Evolutionary conservation across 2,329 filamentous ascomycete genomes (phyloP).

Genomic region (Hypoxylon sp.): DNA sequence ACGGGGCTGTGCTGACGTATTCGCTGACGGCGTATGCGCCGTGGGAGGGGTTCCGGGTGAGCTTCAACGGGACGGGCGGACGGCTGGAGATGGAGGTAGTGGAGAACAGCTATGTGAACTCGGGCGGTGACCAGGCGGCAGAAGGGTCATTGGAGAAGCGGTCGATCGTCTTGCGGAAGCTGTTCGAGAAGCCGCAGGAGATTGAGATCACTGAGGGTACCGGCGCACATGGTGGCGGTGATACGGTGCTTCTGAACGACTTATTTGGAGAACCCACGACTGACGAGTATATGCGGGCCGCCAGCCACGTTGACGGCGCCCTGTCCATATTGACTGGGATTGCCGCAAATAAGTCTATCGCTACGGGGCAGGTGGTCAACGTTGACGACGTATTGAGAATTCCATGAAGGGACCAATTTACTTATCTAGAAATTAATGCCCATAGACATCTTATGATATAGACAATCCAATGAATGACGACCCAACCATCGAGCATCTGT

Average conservation of each 20-base stretch:
- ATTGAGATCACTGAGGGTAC: conserved; percentile 66
- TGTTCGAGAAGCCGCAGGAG: conserved; percentile 71
- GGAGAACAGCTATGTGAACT: conserved; percentile 74
- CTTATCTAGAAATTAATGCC: conserved; percentile 9
- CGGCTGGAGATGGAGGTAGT: conserved; percentile 74
- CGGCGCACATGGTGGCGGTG: conserved; percentile 73
- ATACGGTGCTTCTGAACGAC: conserved; percentile 70
- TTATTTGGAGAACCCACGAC: conserved; percentile 68
- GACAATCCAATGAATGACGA: conserved; percentile 1
- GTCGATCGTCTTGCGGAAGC: conserved; percentile 64
- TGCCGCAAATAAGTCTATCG: conserved; percentile 71
- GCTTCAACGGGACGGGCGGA: conserved; percentile 71
- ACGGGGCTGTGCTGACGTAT: conserved; percentile 71
- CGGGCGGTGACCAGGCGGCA: conserved; percentile 69
- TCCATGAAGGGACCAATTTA: conserved; percentile 46
- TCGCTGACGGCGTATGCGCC: conserved; percentile 73
- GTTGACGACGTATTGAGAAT: conserved; percentile 66
- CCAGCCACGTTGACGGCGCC: conserved; percentile 72
- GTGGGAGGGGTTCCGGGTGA: conserved; percentile 73
- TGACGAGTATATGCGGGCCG: conserved; percentile 69
- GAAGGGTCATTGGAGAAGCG: conserved; percentile 68
- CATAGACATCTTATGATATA: conserved; percentile 12
- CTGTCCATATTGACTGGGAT: conserved; percentile 73
- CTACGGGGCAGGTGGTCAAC: conserved; percentile 69
- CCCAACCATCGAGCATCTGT: neutral